Base-by-base conservation (phyloP, 805 yeast genomes). In the Wickerhamomyces chambardii region DNA sequence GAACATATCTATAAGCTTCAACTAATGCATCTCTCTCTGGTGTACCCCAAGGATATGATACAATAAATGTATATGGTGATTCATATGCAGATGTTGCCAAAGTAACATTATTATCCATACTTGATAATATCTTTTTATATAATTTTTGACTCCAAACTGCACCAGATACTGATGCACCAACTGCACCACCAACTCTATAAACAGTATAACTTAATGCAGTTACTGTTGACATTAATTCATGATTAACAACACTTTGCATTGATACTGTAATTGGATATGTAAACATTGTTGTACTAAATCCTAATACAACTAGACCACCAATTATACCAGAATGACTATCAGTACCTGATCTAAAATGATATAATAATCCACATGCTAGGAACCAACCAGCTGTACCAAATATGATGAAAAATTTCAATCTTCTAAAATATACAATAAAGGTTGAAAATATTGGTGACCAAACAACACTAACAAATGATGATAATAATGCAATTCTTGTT, bases 221-320 rank as follows among this genome's bases (percentile, higher is more conserved):
- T 29, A 75, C 70, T 29, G 74, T 67, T 6, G 85, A 84, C 78
- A 82, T 69, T 57, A 74, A 64, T 52, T 77, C 84, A 55, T 81
- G 89, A 36, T 66, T 68, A 19, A 78, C 69, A 34, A 70, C 64
- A 3, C 81, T 58, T 49, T 75, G 78, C 39, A 78, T 66, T 17
- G 82, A 70, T 5, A 75, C 79, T 48, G 73, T 78, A n/a, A 75
- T 64, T 14, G 83, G 72, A 48, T 78, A 79, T 10, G 84, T 70
- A 62, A 79, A 77, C 58, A 78, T 67, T 5, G 84, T 82, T 28
- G 83, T 80, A 45, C 85, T 86, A 39, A 79, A 64, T 47, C 87
- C 87, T 50, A 77, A 57, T 10, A 79, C 55, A 46, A 75, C 69
- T 40, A 73, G 65, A n/a, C 75, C 73, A 21, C 80, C 85, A 50